Percentiles rank a stretch among this genome's conserved stretches.
Conservation (phyloP, 345 rosid genomes). For the Cardiospermum halicacabum region DNA sequence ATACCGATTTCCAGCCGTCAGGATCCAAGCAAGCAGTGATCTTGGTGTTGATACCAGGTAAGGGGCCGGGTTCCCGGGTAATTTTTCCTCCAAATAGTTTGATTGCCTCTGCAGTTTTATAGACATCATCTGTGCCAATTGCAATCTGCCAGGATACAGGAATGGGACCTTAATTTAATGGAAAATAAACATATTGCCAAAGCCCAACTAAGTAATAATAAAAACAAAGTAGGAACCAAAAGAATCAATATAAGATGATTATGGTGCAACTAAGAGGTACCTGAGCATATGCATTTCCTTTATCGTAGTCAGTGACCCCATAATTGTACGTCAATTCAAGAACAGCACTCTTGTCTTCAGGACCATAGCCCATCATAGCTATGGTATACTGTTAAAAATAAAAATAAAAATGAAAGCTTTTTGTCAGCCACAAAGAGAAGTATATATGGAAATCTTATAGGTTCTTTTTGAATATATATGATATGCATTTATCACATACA, state of each 20-base stretch:
- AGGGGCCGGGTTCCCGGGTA: slow-evolving; percentile 92
- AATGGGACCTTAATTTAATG: slow-evolving; percentile 3
- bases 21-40: slow-evolving; percentile 97
- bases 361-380: slow-evolving; percentile 95
- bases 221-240: neutral
- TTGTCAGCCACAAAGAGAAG: slow-evolving; percentile 7
- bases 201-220: slow-evolving; percentile 6
- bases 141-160: slow-evolving; percentile 59
- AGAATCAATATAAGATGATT: neutral
- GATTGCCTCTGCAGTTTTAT: slow-evolving; percentile 87
- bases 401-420: slow-evolving; percentile 11
- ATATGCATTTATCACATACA: neutral
- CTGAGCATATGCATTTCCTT: slow-evolving; percentile 93
- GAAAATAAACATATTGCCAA: neutral
- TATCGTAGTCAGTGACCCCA: slow-evolving; percentile 82
- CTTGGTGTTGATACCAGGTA: slow-evolving; percentile 92
- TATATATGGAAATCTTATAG: neutral
- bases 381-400: slow-evolving; percentile 78
- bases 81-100: slow-evolving; percentile 82
- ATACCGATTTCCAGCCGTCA: slow-evolving; percentile 98
- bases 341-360: slow-evolving; percentile 81
- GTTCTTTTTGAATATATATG: neutral
- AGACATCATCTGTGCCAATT: slow-evolving; percentile 93
- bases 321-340: slow-evolving; percentile 92
- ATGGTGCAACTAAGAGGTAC: slow-evolving; percentile 25